Evolutionary conservation across 306 rosid genomes (phyloP), one percentile per base, ranked within the genome.

Genomic region (Clitoria ternatea): DNA sequence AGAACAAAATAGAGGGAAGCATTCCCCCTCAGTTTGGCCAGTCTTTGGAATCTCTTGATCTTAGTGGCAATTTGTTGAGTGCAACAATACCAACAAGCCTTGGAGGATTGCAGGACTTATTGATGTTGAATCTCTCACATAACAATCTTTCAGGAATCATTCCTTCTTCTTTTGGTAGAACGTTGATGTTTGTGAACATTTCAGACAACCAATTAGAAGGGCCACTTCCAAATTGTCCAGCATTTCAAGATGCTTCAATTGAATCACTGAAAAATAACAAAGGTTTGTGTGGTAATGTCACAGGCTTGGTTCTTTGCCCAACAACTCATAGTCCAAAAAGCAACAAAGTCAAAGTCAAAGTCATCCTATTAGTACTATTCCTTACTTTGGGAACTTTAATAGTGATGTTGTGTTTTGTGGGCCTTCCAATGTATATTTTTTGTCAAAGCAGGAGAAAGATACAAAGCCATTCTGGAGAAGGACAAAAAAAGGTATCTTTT

Each of bases 41-140:
- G 35, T 4, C 29, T 64, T 77, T 85, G 4, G 27, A 64, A 30
- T 19, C 10, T 22, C 79, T 84, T 44, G 85, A 84, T 77, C 81
- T 81, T 3, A 77, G 85, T 14, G 26, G 66, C 1, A 84, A 80
- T 32, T 13, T 15, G 3, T 69, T 80, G 42, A 63, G 1, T 18
- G 54, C 24, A 47, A 47, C 54, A 47, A 47, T 47, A 47, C 48
- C 73, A 13, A 4, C 8, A 30, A 3, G 7, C 3, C 64, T 57
- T 7, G 88, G 85, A 33, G 20, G 13, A 3, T 42, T 81, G 47
- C 22, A 20, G 15, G 19, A 13, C 7, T 56, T 84, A 42, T 26
- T 39, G 29, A 4, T 0, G 4, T 56, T 84, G 62, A 71, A 84
- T 60, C 74, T 84, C 14, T 78, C 88, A 1, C 68, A 44, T 49